Evolutionary conservation across 306 rosid species (phyloP).

Genomic region (Leucaena leucocephala): DNA sequence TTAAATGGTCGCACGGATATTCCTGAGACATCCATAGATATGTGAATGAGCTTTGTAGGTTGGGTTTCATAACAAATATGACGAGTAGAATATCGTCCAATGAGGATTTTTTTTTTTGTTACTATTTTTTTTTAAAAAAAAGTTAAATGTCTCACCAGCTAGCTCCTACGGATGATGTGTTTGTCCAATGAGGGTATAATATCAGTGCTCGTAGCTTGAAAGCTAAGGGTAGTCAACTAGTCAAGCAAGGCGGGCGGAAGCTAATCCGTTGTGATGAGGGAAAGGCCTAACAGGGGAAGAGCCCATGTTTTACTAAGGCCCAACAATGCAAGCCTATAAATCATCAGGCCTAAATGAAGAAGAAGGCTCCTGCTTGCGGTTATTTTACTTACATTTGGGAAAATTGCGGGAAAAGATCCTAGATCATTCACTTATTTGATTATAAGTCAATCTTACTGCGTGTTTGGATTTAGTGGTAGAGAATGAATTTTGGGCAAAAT

Average conservation of each 20-base stretch:
- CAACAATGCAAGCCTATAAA: background rate
- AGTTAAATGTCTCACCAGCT: no score
- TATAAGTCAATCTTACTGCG: no score
- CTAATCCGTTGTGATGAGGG: background rate
- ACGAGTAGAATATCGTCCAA: background rate
- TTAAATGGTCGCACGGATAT: slow-evolving; percentile 32
- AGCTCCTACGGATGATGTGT: no score
- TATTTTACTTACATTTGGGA: no score
- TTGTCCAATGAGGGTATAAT: background rate
- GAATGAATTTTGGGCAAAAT: no score
- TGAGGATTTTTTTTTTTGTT: no score
- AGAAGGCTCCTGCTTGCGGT: no score
- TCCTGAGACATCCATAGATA: slow-evolving; percentile 30
- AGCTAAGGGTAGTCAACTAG: background rate
- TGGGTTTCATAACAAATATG: background rate
- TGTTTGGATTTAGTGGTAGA: no score
- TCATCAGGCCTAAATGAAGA: no score
- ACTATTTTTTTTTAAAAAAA: no score
- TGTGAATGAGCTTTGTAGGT: background rate
- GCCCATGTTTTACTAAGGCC: background rate
- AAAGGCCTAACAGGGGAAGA: background rate
- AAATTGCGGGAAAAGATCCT: no score
- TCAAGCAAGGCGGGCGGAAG: background rate
- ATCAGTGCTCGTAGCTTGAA: background rate
- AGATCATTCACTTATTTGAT: no score